Base-by-base conservation (phyloP, 192 early-diverging fungal genomes). In the Podila verticillata region DNA sequence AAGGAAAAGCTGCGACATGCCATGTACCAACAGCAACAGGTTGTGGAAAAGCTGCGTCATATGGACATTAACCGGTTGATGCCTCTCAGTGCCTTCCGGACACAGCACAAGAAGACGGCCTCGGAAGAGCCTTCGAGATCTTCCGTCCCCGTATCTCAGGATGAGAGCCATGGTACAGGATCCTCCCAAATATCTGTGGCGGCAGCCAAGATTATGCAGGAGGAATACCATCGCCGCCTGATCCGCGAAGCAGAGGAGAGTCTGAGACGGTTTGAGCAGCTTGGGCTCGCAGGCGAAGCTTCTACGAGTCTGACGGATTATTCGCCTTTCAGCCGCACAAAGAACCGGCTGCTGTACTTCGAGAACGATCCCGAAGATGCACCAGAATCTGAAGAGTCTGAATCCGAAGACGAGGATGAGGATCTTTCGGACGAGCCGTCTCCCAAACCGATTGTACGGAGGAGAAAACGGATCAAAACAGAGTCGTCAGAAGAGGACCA, bases 21-120 rank as follows among this genome's bases (percentile, higher is more conserved):
- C 36, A 74, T 86, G 80, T 86, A 88, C 31, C 88, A 89, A 48
- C 88, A 89, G 36, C 75, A 85, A 54, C 70, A 84, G 58, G 65
- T 84, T 7, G 85, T 89, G 7, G 85, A 86, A 51, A 81, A 82
- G 24, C 66, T 89, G 29, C 72, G 82, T 8, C 86, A 82, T 32
- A 85, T 85, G 48, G 86, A 89, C 31, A 77, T 74, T 39, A 85
- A 85, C 49, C 80, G 75, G n/a, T 56, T 85, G 49, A 79, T 85
- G 66, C 75, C 84, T 8, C 67, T 82, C 30, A 78, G 80, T 20
- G 74, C 84, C 7, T 79, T 85, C 24, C 68, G 84, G 47, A 78
- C 71, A 29, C 75, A 70, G 70, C 12, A 44, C 39, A 44, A 44
- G 39, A 44, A 44, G 39, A 3, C 13, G 1, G 17, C 15, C 39